Base-by-base conservation (phyloP, 2,329 filamentous ascomycete species). In the Periconia sp. region DNA sequence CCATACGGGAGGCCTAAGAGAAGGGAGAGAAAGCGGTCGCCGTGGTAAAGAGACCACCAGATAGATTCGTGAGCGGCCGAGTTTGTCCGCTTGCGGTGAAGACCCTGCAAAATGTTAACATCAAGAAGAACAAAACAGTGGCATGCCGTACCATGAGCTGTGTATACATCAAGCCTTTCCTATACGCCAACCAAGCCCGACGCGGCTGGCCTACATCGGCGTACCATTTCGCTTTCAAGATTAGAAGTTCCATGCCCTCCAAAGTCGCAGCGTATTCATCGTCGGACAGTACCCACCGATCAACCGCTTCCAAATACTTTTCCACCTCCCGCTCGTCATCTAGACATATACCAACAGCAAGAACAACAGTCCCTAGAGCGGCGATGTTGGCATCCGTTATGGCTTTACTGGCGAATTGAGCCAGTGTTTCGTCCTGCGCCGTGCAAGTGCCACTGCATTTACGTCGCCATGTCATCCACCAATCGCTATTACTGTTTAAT, bases 161-260 rank as follows among this genome's bases (percentile, higher is more conserved):
- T 7, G 77, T 77, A 53, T 80, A 78, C 60, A 79, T 79, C 40
- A 85, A 70, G 3, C 77, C 82, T 41, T 78, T 76, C 13, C 82
- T 77, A 41, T 75, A 75, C 9, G 76, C 66, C 6, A 82, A 70
- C 83, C 83, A 86, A 1, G 80, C 78, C 56, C 79, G 76, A 35
- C 81, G 77, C 11, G 83, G 82, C 41, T 80, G 78, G 2, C 83
- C 83, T 55, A 82, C 78, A 52, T 83, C 81, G 48, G 82, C 70
- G 56, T 82, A 80, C 56, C 81, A 77, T 60, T 83, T 84, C 13
- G 76, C 73, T 41, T 79, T 73, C 13, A 85, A 63, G 46, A 79
- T 69, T 41, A 81, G 73, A 47, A 78, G 80, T 62, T 85, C 81
- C 52, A 85, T 74, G 2, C 79, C 79, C 47, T 83, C 78, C 0